Conservation (phyloP, 768 basidiomycete genomes). For the Termitomyces bulborhizus region DNA sequence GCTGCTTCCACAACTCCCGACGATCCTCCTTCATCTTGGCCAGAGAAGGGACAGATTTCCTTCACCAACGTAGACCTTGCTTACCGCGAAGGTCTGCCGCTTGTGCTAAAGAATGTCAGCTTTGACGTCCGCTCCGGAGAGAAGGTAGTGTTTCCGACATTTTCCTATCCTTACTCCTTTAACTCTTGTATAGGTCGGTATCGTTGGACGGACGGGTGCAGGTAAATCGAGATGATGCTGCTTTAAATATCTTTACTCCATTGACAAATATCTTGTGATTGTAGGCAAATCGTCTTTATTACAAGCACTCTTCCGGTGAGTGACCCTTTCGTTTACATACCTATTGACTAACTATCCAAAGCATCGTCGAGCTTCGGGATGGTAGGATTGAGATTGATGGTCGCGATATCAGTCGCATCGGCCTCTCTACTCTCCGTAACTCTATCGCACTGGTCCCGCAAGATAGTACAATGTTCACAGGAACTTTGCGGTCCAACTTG, state of each 20-base stretch:
- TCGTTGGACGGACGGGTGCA: constrained; percentile 43
- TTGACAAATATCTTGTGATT: not conserved
- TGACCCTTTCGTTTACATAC: not conserved
- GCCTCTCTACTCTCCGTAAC: constrained; percentile 45
- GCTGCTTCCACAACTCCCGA: constrained; percentile 34
- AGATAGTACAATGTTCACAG: constrained; percentile 49
- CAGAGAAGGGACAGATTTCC: constrained; percentile 41
- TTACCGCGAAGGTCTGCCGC: constrained; percentile 59
- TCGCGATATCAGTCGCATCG: constrained; percentile 43
- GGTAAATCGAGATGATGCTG: constrained; percentile 15
- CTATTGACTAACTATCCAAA: constrained; percentile 14
- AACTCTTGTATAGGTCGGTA: constrained; percentile 29
- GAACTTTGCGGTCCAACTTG: constrained; percentile 42
- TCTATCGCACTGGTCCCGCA: constrained; percentile 67
- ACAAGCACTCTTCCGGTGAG: constrained; percentile 50
- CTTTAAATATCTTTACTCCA: not conserved
- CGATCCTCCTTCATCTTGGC: constrained; percentile 47
- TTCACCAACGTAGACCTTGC: constrained; percentile 51
- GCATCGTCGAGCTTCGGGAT: constrained; percentile 52
- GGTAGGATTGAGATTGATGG: constrained; percentile 60
- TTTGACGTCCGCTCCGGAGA: constrained; percentile 57
- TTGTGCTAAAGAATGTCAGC: constrained; percentile 54
- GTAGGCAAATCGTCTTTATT: constrained; percentile 50
- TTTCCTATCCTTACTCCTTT: not conserved
- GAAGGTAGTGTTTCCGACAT: constrained; percentile 39